phyloP scores from a whole-genome alignment of 768 basidiomycete genomes.

The Artomyces pyxidatus region DNA sequence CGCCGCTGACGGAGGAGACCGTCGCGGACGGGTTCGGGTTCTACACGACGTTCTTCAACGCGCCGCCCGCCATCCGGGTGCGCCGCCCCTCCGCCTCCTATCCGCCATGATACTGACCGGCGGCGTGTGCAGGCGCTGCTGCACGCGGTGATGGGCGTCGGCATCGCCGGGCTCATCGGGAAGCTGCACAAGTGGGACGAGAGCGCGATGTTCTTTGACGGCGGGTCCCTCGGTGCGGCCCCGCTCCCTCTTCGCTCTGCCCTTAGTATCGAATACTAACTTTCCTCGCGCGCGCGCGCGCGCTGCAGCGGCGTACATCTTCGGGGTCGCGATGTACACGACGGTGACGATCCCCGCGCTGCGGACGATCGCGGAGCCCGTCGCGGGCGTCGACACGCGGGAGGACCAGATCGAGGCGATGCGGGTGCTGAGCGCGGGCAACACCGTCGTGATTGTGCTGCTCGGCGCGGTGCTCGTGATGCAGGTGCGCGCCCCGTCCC shows the following conservation, averaged over 20 bases:
- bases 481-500: slow-evolving; percentile 45
- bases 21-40: slow-evolving; percentile 78
- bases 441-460: slow-evolving; percentile 70
- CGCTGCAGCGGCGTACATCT: slow-evolving; percentile 59
- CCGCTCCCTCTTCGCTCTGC: neutral
- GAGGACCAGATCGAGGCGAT: slow-evolving; percentile 71
- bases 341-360: slow-evolving; percentile 74
- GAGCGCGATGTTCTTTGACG: slow-evolving; percentile 93
- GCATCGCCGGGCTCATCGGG: slow-evolving; percentile 61
- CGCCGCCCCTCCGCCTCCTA: slow-evolving; percentile 18
- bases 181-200: slow-evolving; percentile 89
- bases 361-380: slow-evolving; percentile 63
- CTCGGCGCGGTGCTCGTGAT: slow-evolving; percentile 58
- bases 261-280: too few species aligned
- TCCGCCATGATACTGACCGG: neutral
- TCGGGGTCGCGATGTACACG: slow-evolving; percentile 72
- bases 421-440: slow-evolving; percentile 76
- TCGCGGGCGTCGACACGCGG: slow-evolving; percentile 43
- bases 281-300: too few species aligned
- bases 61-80: slow-evolving; percentile 91
- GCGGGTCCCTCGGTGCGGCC: slow-evolving; percentile 69
- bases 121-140: slow-evolving; percentile 56
- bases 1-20: slow-evolving; percentile 51
- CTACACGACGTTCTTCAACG: slow-evolving; percentile 88
- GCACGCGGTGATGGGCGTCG: slow-evolving; percentile 77